Evolutionary conservation across 352 stramenopile genomes (phyloP), one percentile per base, ranked within the genome.

Genomic region (Phytophthora fragariae): DNA sequence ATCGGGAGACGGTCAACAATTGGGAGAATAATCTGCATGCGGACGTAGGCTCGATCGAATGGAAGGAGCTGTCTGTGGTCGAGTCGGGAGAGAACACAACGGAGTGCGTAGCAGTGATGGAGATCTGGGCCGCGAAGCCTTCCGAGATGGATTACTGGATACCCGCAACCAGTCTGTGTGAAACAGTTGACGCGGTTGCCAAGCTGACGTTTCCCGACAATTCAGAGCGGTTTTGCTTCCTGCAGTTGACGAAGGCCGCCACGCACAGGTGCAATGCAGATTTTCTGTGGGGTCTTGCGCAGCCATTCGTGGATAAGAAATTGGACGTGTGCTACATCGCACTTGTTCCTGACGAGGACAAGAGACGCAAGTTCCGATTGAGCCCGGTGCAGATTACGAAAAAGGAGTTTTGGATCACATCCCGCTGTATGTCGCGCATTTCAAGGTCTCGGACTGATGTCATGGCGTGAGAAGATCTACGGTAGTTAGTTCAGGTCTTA

Each of bases 91-190:
- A 44, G 27, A 56, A 55, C 11, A 50, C 14, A 49, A 15, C 60
- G 2, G 54, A 73, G 61, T 71, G 59, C 53, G 49, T 64, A 33
- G 33, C 11, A 46, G 7, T 59, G 46, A 67, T 75, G 65, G n/a
- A 62, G 37, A 52, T 5, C 2, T 74, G 71, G 65, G 61, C 65
- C 11, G 27, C 2, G 37, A 61, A 67, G 2, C 49, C 60, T n/a
- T 62, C 19, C 46, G 11, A 19, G 29, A 74, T 75, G 71, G 60
- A 74, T 39, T 77, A 74, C 65, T 73, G 59, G 65, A 70, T 68
- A 39, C 60, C 65, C 1, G 39, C 15, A 54, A 57, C 65, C 35
- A 65, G 60, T 66, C 31, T 75, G 61, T 58, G 39, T 54, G 60
- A 57, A 57, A 69, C 35, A 66, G 63, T 74, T 46, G 65, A 67